Percentiles rank a stretch among this genome's conserved stretches.
Evolutionary conservation across 306 rosid species (phyloP).

Genomic region (Dalbergia oliveri): DNA sequence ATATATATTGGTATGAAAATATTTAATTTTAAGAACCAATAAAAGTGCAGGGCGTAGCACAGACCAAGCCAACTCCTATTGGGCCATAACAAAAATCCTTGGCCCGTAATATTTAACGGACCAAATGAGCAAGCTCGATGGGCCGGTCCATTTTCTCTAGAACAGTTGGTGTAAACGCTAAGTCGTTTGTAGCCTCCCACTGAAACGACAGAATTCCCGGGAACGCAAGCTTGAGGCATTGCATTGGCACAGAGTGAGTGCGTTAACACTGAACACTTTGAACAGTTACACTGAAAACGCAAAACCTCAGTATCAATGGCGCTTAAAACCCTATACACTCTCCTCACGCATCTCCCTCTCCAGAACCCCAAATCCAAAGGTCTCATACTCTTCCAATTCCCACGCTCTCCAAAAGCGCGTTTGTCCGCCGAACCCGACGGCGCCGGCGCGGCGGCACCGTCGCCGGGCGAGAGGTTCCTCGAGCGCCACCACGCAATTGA

Average conservation of each 20-base stretch:
- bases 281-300: background rate
- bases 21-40: background rate
- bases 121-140: background rate
- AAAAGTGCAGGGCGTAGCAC: background rate
- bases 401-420: conserved; percentile 45
- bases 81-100: background rate
- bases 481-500: conserved; percentile 70
- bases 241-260: no score
- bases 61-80: background rate
- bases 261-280: no score
- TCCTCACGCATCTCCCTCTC: conserved; percentile 58
- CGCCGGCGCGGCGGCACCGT: conserved; percentile 78
- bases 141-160: background rate
- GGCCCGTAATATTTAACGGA: background rate
- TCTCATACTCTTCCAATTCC: conserved; percentile 50
- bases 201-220: background rate
- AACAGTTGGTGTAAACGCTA: background rate
- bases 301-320: conserved; percentile 68
- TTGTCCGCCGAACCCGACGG: conserved; percentile 57
- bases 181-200: background rate
- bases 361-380: conserved; percentile 43
- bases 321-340: conserved; percentile 67
- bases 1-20: no score
- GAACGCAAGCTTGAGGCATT: background rate
- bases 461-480: conserved; percentile 83